These are phyloP conservation scores for Dichotomopilus funicola DNA, from an alignment of 2,329 filamentous ascomycete genomes.

Conservation along the genomic window DNA sequence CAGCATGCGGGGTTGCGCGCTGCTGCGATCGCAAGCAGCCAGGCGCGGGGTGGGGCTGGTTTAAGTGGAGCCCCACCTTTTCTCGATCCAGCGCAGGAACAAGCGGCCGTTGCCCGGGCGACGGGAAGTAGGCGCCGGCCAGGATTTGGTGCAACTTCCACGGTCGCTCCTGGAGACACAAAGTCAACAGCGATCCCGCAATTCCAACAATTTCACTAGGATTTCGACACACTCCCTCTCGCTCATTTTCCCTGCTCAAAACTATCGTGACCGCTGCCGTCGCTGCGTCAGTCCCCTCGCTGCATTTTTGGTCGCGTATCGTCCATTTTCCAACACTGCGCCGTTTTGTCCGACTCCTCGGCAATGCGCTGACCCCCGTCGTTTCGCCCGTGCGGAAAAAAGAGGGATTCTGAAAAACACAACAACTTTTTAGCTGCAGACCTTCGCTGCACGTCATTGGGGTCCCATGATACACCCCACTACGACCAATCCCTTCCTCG, in stretches of 20 bases:
- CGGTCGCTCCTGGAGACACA: conserved; percentile 12
- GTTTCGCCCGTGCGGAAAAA: conserved; percentile 2
- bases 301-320: neutral
- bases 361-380: conserved; percentile 16
- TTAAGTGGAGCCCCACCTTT: conserved; percentile 10
- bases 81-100: conserved; percentile 4
- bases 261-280: neutral
- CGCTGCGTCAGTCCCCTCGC: too few species aligned
- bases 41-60: neutral
- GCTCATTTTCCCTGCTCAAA: neutral
- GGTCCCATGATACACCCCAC: conserved; percentile 22
- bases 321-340: neutral
- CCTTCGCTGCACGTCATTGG: conserved; percentile 23
- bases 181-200: conserved; percentile 8
- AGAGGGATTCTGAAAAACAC: conserved; percentile 13
- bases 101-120: conserved; percentile 14
- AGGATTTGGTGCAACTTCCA: conserved; percentile 13
- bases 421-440: conserved; percentile 21
- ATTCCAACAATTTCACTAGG: neutral
- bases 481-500: conserved; percentile 12
- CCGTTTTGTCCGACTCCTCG: conserved; percentile 1
- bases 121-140: conserved; percentile 10
- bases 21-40: conserved; percentile 5
- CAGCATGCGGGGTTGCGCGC: conserved; percentile 6
- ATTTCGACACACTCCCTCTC: neutral